Conservation (phyloP, 257 asterid genomes). For the Solanum appendiculatum region DNA sequence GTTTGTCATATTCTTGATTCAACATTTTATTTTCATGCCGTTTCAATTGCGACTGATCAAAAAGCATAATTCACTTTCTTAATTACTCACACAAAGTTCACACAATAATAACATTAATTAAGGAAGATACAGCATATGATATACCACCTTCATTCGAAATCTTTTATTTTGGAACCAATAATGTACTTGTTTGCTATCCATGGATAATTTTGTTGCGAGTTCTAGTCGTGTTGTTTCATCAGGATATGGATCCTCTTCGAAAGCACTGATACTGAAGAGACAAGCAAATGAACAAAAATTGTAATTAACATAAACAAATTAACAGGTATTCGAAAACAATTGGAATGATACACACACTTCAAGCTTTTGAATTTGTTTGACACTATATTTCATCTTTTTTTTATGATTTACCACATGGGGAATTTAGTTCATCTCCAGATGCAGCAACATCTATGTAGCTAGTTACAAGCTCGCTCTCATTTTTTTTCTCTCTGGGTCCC, state of each 20-base stretch:
- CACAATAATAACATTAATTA: background rate
- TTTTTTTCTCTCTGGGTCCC: too few species aligned
- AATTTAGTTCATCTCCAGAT: background rate
- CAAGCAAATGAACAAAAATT: background rate
- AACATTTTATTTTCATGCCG: too few species aligned
- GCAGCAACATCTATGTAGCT: too few species aligned
- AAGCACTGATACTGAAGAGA: background rate
- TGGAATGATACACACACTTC: background rate
- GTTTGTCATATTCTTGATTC: too few species aligned
- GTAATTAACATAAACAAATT: background rate
- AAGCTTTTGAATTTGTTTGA: background rate
- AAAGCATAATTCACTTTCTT: too few species aligned
- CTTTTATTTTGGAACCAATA: constrained; percentile 36
- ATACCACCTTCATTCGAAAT: constrained; percentile 65
- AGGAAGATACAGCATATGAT: background rate
- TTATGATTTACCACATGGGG: background rate
- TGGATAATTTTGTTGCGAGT: background rate
- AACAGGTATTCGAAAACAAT: background rate
- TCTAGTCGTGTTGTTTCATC: background rate
- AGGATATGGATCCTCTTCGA: background rate
- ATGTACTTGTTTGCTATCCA: background rate
- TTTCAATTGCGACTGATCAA: too few species aligned
- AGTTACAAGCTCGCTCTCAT: too few species aligned
- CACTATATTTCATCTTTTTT: background rate
- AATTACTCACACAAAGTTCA: too few species aligned